phyloP scores from a whole-genome alignment of 73 alveolate genomes.

The Paramecium primaurelia region DNA sequence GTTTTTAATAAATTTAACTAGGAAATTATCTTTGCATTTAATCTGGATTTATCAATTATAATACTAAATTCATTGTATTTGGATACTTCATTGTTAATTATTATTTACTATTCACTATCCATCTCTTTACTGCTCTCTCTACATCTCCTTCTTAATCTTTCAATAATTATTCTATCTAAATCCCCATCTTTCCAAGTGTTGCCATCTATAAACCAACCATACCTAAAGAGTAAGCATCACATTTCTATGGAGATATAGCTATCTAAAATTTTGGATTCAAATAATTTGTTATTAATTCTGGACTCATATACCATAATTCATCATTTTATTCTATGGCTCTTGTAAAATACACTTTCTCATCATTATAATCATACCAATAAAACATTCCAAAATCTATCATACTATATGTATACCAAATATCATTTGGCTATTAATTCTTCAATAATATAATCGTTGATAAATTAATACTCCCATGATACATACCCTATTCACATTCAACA shows the following conservation, averaged over 20 bases:
- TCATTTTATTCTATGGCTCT: not conserved
- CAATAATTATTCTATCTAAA: not conserved
- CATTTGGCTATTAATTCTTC: not conserved
- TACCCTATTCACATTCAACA: not conserved
- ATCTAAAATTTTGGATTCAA: not conserved
- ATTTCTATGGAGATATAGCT: not conserved
- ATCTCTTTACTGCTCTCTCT: not conserved
- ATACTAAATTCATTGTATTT: not conserved
- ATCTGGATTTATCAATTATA: not conserved
- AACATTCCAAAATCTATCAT: not conserved
- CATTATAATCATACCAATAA: not conserved
- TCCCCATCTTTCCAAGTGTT: not conserved
- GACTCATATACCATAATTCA: conserved; percentile 10
- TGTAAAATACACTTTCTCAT: not conserved
- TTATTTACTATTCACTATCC: not conserved
- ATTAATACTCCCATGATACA: conserved; percentile 1
- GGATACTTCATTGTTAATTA: not conserved
- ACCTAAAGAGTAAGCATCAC: not conserved
- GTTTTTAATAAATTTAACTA: not conserved
- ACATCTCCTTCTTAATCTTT: not conserved
- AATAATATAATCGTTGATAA: not conserved
- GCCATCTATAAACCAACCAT: not conserved
- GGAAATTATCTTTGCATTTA: not conserved
- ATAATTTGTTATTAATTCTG: not conserved
- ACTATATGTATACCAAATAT: not conserved